Evolutionary conservation across 2,329 filamentous ascomycete species (phyloP).

Genomic region (Cordyceps tenuipes): DNA sequence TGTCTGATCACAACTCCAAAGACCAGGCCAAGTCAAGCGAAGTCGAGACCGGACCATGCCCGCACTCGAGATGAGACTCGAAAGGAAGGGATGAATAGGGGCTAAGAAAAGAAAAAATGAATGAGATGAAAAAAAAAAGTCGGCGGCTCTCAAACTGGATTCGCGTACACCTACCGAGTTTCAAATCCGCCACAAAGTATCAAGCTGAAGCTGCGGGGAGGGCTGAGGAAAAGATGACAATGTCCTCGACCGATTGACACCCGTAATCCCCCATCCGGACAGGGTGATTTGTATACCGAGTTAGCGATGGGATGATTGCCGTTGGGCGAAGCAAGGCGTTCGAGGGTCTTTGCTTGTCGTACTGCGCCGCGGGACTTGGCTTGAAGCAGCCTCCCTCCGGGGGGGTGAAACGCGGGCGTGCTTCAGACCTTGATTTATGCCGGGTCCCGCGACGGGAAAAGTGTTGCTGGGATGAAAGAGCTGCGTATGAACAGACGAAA

Average conservation of each 20-base stretch:
- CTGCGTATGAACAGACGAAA: background rate
- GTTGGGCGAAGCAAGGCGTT: background rate
- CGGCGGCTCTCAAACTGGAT: background rate
- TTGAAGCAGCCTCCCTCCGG: background rate
- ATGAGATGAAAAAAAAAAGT: background rate
- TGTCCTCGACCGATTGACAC: background rate
- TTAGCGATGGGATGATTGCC: background rate
- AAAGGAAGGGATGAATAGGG: background rate
- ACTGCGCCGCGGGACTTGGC: background rate
- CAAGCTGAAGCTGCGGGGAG: background rate
- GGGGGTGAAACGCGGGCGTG: constrained; percentile 17
- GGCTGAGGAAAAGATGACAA: background rate
- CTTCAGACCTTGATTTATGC: constrained; percentile 12
- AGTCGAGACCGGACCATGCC: background rate
- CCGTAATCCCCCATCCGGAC: background rate
- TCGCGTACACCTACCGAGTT: background rate
- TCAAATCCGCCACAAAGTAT: background rate
- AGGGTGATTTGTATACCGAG: background rate
- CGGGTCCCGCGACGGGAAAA: background rate
- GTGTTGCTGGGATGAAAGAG: background rate
- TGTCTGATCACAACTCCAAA: background rate
- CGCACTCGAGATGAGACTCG: background rate
- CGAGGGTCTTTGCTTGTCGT: background rate
- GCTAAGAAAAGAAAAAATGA: background rate
- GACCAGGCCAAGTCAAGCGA: background rate